Conservation (phyloP, 768 basidiomycete species). For the Boletus vinaceobasis region DNA sequence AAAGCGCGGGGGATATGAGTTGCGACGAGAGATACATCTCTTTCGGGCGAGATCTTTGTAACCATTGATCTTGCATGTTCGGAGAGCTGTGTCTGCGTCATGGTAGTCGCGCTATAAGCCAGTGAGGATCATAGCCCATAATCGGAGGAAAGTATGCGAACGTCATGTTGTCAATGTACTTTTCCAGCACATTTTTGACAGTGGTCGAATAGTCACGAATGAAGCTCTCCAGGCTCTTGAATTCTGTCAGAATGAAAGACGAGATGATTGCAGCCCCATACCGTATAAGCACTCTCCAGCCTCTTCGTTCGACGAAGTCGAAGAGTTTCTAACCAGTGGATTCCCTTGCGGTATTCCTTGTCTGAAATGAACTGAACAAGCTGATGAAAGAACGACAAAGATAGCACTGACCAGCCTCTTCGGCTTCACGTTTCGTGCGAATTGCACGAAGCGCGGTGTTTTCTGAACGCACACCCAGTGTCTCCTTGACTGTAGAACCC, state of each 20-base stretch:
- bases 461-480: slow-evolving; percentile 52
- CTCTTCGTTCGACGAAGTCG: slow-evolving; percentile 79
- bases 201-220: slow-evolving; percentile 64
- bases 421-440: slow-evolving; percentile 83
- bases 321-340: slow-evolving; percentile 91
- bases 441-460: slow-evolving; percentile 71
- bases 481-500: slow-evolving; percentile 61
- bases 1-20: slow-evolving; percentile 59
- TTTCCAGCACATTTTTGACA: slow-evolving; percentile 61
- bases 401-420: slow-evolving; percentile 70
- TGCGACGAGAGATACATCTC: slow-evolving; percentile 59
- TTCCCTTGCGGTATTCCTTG: slow-evolving; percentile 84
- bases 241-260: slow-evolving; percentile 9
- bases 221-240: slow-evolving; percentile 78
- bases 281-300: slow-evolving; percentile 77
- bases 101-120: slow-evolving; percentile 62
- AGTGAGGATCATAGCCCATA: neutral
- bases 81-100: slow-evolving; percentile 73
- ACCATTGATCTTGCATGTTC: slow-evolving; percentile 60
- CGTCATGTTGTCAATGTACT: slow-evolving; percentile 81
- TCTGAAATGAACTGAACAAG: slow-evolving; percentile 42
- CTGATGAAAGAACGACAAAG: neutral
- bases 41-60: slow-evolving; percentile 64
- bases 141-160: slow-evolving; percentile 9
- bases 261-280: slow-evolving; percentile 28